Conservation (phyloP, 2,329 filamentous ascomycete species). For the Pyricularia grisea region DNA sequence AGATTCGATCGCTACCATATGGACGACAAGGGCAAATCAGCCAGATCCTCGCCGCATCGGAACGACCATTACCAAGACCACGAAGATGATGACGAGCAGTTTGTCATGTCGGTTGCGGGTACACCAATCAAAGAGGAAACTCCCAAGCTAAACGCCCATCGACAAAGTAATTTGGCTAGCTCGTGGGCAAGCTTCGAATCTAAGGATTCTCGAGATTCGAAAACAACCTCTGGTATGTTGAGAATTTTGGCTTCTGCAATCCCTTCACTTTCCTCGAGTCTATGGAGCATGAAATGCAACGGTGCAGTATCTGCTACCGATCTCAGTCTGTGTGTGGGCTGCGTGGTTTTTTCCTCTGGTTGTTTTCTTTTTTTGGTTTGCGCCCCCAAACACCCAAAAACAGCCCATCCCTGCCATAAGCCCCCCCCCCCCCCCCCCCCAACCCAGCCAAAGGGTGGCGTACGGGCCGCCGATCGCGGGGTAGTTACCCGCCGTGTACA, state of each 20-base stretch:
- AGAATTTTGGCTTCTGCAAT: not conserved
- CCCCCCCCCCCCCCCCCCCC: not conserved
- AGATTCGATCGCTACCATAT: not conserved
- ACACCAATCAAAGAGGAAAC: not conserved
- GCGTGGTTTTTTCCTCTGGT: not conserved
- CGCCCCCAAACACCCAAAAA: not conserved
- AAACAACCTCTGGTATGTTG: not conserved
- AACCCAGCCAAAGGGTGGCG: not conserved
- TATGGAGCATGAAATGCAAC: not conserved
- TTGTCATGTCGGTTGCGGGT: slow-evolving; percentile 1
- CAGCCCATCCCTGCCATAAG: not conserved
- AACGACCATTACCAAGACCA: not conserved
- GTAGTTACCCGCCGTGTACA: not conserved
- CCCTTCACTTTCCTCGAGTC: not conserved
- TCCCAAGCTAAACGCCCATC: not conserved
- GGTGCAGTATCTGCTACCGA: not conserved
- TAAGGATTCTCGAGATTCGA: not conserved
- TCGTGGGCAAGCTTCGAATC: not conserved
- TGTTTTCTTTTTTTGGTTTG: not conserved
- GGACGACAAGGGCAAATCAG: not conserved
- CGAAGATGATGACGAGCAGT: slow-evolving; percentile 33
- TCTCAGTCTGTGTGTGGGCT: not conserved
- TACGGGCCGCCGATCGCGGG: not conserved
- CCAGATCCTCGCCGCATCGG: not conserved
- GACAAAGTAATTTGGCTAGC: not conserved